Base-by-base conservation (phyloP, 1,139 yeast species). In the Diutina neorugosa region DNA sequence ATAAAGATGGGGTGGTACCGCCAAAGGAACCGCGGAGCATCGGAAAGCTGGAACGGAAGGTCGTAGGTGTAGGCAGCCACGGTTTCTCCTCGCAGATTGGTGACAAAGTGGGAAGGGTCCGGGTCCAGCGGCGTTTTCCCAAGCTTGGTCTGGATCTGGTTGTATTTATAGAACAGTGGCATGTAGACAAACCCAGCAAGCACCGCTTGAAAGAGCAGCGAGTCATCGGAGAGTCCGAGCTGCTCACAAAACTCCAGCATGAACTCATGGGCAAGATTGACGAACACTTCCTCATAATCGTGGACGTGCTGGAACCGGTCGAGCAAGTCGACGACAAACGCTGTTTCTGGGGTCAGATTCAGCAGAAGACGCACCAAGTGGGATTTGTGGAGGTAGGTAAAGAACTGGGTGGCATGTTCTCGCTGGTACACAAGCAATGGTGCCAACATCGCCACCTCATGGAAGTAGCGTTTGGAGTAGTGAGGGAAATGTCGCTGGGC, bases 1-100 rank as follows among this genome's bases (percentile, higher is more conserved):
- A 89, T 90, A 65, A 89, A 90, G 2, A 90, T 82, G 0, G 96
- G 88, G 66, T 90, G 97, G 67, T 82, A 86, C 55, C 75, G 65
- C 62, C 74, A 74, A 44, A 74, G 62, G 56, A 73, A 72, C 52
- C 74, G 60, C 56, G 66, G 70, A 3, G 71, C 61, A 55, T 74
- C 77, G 0, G 76, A 74, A 37, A 74, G 61, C 58, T 71, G 77
- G 59, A 74, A 74, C 5, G 78, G 78, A 31, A 74, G 60, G 54
- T 74, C 79, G 54, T 57, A 64, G 23, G 62, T 62, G 8, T 27
- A 16, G 14, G 50, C 27, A 16, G 50, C 50, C 40, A 46, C 50
- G 21, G 14, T 23, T 18, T 46, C 50, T 4, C 21, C 40, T 6
- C 8, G 6, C 19, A n/a, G n/a, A 11, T n/a, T 21, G 7, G 25